Evolutionary conservation across 2,329 filamentous ascomycete species (phyloP).

Genomic region (Bipolaris victoriae): DNA sequence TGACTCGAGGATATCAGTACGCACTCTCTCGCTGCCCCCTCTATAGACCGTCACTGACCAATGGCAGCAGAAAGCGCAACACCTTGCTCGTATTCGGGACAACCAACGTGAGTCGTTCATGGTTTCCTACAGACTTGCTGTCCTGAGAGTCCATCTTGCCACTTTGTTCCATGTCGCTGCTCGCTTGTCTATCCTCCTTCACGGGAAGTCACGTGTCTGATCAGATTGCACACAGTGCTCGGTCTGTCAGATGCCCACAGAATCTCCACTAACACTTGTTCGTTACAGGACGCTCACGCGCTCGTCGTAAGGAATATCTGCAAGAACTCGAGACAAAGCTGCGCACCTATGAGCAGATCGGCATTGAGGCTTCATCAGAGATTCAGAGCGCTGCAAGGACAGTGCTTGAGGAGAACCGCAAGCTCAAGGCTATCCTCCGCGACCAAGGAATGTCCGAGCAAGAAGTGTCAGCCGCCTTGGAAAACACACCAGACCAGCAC

Average conservation of each 20-base stretch:
- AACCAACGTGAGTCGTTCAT: conserved; percentile 63
- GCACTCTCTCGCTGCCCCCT: not conserved
- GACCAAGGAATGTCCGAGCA: conserved; percentile 63
- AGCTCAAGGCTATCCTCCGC: conserved; percentile 65
- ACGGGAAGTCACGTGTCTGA: not conserved
- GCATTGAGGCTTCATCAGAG: conserved; percentile 72
- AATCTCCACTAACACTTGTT: conserved; percentile 14
- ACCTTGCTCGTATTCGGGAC: conserved; percentile 70
- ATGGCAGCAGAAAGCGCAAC: conserved; percentile 43
- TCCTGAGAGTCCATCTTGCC: not conserved
- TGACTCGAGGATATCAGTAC: conserved; percentile 35
- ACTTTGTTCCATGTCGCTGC: not conserved
- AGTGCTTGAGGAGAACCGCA: conserved; percentile 73
- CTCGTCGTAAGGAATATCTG: conserved; percentile 74
- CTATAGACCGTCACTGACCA: conserved; percentile 9
- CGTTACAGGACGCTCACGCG: conserved; percentile 68
- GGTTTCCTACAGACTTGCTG: not conserved
- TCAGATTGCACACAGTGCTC: not conserved
- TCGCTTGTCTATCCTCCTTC: not conserved
- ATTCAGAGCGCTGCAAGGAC: conserved; percentile 72
- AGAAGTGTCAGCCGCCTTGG: conserved; percentile 53
- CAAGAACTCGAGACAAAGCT: conserved; percentile 71
- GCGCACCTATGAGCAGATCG: conserved; percentile 67
- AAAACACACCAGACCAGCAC: conserved; percentile 28
- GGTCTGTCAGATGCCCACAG: not conserved